Evolutionary conservation across 106 monocot genomes (phyloP).

Genomic region (Platanthera guangdongensis): DNA sequence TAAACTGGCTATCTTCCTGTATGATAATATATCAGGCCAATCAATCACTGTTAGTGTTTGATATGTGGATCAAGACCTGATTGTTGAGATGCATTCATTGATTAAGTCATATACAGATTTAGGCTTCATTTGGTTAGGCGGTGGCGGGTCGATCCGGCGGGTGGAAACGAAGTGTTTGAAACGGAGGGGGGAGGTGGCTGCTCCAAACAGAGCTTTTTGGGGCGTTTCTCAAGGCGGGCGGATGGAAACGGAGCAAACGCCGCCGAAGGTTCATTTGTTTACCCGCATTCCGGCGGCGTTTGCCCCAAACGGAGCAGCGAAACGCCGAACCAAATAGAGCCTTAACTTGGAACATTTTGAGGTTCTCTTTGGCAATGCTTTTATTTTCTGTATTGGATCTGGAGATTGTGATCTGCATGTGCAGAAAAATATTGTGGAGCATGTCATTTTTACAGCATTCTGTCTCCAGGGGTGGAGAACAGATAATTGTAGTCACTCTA

Average conservation of each 20-base stretch:
- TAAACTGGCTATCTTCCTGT: background rate
- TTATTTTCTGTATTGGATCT: background rate
- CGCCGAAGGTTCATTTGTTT: too few species aligned
- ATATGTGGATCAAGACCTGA: background rate
- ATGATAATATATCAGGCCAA: background rate
- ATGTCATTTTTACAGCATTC: background rate
- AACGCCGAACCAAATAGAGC: too few species aligned
- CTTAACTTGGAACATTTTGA: background rate
- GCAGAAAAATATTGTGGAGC: background rate
- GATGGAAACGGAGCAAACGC: too few species aligned
- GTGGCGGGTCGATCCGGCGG: too few species aligned
- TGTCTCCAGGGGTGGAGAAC: background rate
- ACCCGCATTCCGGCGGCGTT: too few species aligned
- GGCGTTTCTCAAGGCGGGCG: too few species aligned
- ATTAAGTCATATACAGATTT: background rate
- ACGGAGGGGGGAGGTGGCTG: too few species aligned
- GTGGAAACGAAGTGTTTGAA: too few species aligned
- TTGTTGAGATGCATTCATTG: background rate
- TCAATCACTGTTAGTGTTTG: background rate
- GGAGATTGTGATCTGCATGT: background rate
- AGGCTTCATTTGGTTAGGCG: too few species aligned
- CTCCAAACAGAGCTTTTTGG: too few species aligned
- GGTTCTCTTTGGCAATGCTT: background rate
- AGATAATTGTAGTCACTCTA: background rate
- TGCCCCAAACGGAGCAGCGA: too few species aligned